Conservation (phyloP, 768 basidiomycete genomes). For the Amanita rubescens region DNA sequence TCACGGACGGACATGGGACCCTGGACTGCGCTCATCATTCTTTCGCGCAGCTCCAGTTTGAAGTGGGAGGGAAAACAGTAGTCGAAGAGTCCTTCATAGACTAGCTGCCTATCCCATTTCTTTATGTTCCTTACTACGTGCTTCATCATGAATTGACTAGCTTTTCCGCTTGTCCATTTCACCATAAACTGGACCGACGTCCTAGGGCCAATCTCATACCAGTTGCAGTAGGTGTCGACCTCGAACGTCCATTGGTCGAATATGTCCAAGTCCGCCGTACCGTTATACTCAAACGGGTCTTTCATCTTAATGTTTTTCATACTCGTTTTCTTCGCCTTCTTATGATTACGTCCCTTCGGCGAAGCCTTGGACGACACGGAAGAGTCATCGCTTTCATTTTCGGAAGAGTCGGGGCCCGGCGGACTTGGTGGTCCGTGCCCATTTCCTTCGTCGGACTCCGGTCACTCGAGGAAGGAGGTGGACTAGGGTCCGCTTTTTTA, state of each 20-base stretch:
- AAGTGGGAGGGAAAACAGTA: constrained; percentile 11
- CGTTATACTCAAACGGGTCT: background rate
- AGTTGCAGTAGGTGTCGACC: no score
- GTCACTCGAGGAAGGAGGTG: no score
- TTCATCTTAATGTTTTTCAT: background rate
- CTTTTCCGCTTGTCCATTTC: constrained; percentile 10
- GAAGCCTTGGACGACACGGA: no score
- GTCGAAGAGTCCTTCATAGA: constrained; percentile 9
- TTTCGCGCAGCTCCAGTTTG: background rate
- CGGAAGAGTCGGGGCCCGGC: no score
- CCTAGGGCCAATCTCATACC: no score
- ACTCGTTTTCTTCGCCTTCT: no score
- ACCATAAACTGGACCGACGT: constrained; percentile 2
- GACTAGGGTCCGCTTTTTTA: no score
- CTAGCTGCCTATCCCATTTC: background rate
- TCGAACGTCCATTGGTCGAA: background rate
- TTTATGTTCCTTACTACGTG: no score
- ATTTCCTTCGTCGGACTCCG: no score
- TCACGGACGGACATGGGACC: background rate
- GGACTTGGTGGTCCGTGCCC: no score
- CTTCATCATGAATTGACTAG: constrained; percentile 8
- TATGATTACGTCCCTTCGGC: no score
- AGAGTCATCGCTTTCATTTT: no score
- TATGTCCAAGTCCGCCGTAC: background rate
- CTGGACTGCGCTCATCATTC: background rate